Percentiles rank a stretch among this genome's conserved stretches.
These are phyloP conservation scores for Ceratonia siliqua DNA, from an alignment of 306 rosid genomes.

Conservation along the genomic window DNA sequence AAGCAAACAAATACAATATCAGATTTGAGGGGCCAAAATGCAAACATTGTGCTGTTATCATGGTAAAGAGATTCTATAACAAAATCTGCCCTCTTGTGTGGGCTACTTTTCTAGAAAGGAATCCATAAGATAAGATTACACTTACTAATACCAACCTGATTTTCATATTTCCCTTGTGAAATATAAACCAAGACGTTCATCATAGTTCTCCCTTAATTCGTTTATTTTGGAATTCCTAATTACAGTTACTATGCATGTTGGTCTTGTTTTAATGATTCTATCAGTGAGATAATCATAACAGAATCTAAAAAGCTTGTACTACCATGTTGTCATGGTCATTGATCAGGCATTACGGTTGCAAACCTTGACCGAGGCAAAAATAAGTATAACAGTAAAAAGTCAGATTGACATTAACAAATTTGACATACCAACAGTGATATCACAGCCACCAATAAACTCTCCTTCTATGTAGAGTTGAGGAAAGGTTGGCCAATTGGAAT, in stretches of 20 bases:
- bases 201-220: not conserved
- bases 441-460: slow-evolving; percentile 98
- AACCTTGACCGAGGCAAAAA: not conserved
- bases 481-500: slow-evolving; percentile 93
- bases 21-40: not conserved
- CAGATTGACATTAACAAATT: not conserved
- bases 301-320: not conserved
- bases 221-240: not conserved
- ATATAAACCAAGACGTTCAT: slow-evolving; percentile 9
- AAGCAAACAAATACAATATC: not conserved
- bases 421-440: slow-evolving; percentile 89
- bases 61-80: not conserved
- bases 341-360: not conserved
- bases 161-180: slow-evolving; percentile 15
- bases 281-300: slow-evolving; percentile 2
- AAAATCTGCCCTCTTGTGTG: not conserved
- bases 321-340: not conserved
- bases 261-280: slow-evolving; percentile 21
- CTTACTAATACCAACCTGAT: not conserved
- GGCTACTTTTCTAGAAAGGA: not conserved
- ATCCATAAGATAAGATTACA: slow-evolving; percentile 14
- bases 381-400: not conserved
- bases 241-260: not conserved
- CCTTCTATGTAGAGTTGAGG: slow-evolving; percentile 97
- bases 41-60: not conserved